Percentiles rank a stretch among this genome's conserved stretches.
These are phyloP conservation scores for Funneliformis geosporum DNA, from an alignment of 192 early-diverging fungal genomes.

Conservation along the genomic window DNA sequence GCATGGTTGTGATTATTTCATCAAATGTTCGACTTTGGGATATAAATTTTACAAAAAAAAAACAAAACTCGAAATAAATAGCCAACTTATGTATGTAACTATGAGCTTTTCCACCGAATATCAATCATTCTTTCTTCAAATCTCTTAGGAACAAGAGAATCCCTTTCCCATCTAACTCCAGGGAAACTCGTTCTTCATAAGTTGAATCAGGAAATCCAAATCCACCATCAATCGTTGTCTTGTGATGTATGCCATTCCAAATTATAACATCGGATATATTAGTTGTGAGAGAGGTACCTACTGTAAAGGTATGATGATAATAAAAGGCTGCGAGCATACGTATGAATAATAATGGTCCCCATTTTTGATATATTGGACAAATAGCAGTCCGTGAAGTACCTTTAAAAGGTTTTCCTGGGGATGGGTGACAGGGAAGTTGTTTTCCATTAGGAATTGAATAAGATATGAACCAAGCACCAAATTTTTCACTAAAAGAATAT, in stretches of 20 bases:
- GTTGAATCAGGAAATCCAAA: slow-evolving; percentile 43
- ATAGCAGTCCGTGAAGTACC: slow-evolving; percentile 35
- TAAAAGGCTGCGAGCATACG: slow-evolving; percentile 39
- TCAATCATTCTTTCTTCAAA: background rate
- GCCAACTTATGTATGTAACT: background rate
- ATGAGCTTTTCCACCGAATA: too few relatives aligned
- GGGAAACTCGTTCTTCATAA: slow-evolving; percentile 34
- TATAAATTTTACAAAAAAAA: background rate
- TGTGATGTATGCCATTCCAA: slow-evolving; percentile 46
- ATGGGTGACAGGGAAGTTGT: slow-evolving; percentile 5
- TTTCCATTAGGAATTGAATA: slow-evolving; percentile 32
- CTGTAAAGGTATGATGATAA: slow-evolving; percentile 42
- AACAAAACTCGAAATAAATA: background rate
- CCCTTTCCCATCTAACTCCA: slow-evolving; percentile 17
- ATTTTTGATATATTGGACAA: slow-evolving; percentile 36
- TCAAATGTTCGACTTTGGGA: too few relatives aligned
- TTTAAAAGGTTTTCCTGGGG: slow-evolving; percentile 6
- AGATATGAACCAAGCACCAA: slow-evolving; percentile 43
- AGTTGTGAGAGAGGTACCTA: slow-evolving; percentile 39
- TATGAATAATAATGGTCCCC: slow-evolving; percentile 45
- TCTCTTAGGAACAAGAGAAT: slow-evolving; percentile 18
- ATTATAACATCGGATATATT: slow-evolving; percentile 33
- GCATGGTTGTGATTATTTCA: too few relatives aligned
- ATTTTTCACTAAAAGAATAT: slow-evolving; percentile 40
- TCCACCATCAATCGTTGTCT: slow-evolving; percentile 35